phyloP scores from a whole-genome alignment of 2,329 filamentous ascomycete genomes.

The Capronia coronata region DNA sequence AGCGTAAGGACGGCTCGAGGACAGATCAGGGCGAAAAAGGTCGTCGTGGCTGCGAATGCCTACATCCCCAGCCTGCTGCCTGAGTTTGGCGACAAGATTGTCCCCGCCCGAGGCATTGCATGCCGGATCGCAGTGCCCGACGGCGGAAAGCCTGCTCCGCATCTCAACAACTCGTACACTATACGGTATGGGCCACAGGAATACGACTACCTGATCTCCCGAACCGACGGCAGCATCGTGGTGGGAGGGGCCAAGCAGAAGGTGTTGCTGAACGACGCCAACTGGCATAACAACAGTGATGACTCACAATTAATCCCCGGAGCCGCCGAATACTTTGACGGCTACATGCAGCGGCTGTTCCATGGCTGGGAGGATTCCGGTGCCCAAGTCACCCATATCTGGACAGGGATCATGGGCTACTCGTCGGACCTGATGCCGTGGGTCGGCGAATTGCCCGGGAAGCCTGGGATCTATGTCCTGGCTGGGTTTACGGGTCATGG shows the following conservation, averaged over 20 bases:
- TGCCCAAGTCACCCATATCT: conserved; percentile 31
- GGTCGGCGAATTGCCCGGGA: conserved; percentile 46
- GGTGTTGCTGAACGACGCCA: conserved; percentile 29
- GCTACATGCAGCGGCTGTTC: conserved; percentile 36
- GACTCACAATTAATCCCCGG: conserved; percentile 36
- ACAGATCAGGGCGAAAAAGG: conserved; percentile 53
- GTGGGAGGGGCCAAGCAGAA: conserved; percentile 56
- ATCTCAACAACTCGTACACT: conserved; percentile 50
- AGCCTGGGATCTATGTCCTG: conserved; percentile 48
- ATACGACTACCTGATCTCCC: conserved; percentile 64
- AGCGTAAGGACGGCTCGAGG: conserved; percentile 66
- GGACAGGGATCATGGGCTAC: conserved; percentile 50
- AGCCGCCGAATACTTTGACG: conserved; percentile 38
- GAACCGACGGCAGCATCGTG: conserved; percentile 49
- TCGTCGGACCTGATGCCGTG: conserved; percentile 47
- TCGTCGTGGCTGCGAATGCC: conserved; percentile 75
- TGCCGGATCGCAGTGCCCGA: conserved; percentile 41
- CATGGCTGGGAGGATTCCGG: conserved; percentile 37
- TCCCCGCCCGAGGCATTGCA: conserved; percentile 61
- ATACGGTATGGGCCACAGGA: conserved; percentile 54
- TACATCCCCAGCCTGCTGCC: conserved; percentile 74
- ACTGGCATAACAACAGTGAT: conserved; percentile 43
- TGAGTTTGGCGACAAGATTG: conserved; percentile 61
- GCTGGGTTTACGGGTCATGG: conserved; percentile 62
- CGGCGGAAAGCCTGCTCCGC: conserved; percentile 24